phyloP scores from a whole-genome alignment of 169 alveolate species.

The Cryptosporidium bovis region DNA sequence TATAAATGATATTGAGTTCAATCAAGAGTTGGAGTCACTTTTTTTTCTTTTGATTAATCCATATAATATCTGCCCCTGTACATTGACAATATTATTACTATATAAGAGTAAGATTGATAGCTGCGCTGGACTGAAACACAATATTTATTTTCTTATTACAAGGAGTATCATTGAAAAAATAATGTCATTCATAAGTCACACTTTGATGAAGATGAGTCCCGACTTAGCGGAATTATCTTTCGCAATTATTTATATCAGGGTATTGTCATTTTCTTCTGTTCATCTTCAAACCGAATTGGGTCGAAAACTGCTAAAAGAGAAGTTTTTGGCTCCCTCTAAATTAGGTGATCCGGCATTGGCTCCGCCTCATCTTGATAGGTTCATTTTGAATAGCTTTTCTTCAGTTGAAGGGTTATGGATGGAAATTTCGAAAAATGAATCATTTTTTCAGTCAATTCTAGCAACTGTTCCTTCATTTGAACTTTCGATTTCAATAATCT shows the following conservation, averaged over 20 bases:
- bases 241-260: conserved; percentile 24
- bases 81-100: conserved; percentile 8
- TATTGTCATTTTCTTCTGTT: conserved; percentile 8
- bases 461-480: conserved; percentile 38
- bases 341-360: neutral
- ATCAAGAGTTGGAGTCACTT: conserved; percentile 46
- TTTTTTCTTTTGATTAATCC: conserved; percentile 48
- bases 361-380: conserved; percentile 32
- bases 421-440: conserved; percentile 32
- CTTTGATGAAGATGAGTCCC: conserved; percentile 56
- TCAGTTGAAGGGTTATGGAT: conserved; percentile 41
- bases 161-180: conserved; percentile 1
- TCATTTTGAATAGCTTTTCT: conserved; percentile 41
- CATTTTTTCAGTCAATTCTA: conserved; percentile 19
- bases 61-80: conserved; percentile 35
- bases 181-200: conserved; percentile 2
- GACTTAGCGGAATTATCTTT: conserved; percentile 67
- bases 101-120: conserved; percentile 6
- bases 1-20: conserved; percentile 16
- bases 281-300: neutral
- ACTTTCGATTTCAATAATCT: conserved; percentile 20
- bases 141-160: neutral
- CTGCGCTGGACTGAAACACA: neutral
- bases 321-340: neutral
- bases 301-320: neutral